Base-by-base conservation (phyloP, 441 rosid species). In the Syzygium syzygioides region DNA sequence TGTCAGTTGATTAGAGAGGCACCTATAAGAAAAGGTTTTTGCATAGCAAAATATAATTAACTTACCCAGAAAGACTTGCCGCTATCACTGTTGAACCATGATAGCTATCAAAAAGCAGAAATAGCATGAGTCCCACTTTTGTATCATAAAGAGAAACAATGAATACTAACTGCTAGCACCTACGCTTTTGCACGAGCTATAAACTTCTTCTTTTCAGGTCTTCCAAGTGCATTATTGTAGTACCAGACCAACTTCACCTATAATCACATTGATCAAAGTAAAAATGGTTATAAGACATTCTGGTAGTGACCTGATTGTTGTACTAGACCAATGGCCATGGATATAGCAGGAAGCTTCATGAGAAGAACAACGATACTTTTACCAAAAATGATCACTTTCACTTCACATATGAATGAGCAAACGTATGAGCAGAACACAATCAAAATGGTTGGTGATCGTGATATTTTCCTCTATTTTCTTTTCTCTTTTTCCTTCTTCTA, bases 51-150 rank as follows among this genome's bases (percentile, higher is more conserved):
- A 52, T 52, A 84, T 15, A 9, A 34, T 85, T 87, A 83, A 86
- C 71, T 52, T 94, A 98, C 99, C 99, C 99, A 34, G 99, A 94
- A 89, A 98, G 98, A 91, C 98, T 98, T 90, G 99, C 99, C 88
- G 99, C 10, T 92, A 97, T 95, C 90, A 97, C 91, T 92, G 99
- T 96, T 85, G 99, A 98, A 87, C 99, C 99, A 90, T 97, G 99
- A 92, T 97, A 96, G 91, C 99, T 96, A 93, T 57, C n/a, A 90
- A 59, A 86, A 86, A 80, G 84, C 66, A 87, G 80, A 91, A 71
- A 89, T 48, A 85, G 87, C 48, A 88, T 41, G 88, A 85, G 88
- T 62, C 88, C 50, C 68, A 86, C 55, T 87, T 41, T 23, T 20
- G 53, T 88, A 62, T 14, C 30, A 66, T 3, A 55, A 23, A 88